phyloP scores from a whole-genome alignment of 805 yeast species.

The Metschnikowia hibisci region DNA sequence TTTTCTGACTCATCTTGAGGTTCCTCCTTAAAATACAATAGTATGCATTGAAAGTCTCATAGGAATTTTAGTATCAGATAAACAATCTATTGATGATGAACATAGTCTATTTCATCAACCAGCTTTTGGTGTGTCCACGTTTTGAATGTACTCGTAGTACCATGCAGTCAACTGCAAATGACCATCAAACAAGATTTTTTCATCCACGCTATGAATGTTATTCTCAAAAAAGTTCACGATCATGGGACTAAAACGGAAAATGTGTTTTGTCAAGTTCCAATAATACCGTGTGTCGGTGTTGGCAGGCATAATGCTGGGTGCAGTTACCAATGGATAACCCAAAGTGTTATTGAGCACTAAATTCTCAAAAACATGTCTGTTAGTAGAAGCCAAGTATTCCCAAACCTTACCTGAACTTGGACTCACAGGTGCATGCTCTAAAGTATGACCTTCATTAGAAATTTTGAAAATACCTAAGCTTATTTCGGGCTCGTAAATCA shows the following conservation, averaged over 20 bases:
- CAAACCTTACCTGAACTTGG: constrained; percentile 32
- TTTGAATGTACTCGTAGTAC: constrained; percentile 32
- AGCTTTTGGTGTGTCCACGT: constrained; percentile 9
- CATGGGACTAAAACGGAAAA: constrained; percentile 59
- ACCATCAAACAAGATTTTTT: constrained; percentile 48
- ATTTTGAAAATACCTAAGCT: constrained; percentile 9
- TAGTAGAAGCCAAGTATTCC: constrained; percentile 41
- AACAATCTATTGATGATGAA: not conserved
- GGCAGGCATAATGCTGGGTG: constrained; percentile 62
- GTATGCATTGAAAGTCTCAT: no score
- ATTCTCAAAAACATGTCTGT: constrained; percentile 45
- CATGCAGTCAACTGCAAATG: constrained; percentile 60
- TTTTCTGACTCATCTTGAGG: no score
- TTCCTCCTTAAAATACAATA: no score
- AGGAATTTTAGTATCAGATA: no score
- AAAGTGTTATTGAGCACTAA: constrained; percentile 31
- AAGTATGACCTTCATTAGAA: constrained; percentile 3
- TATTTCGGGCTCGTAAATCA: not conserved
- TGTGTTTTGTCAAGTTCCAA: constrained; percentile 58
- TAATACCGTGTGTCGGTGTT: constrained; percentile 69
- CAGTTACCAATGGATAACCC: constrained; percentile 34
- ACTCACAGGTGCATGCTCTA: constrained; percentile 15
- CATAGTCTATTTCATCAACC: not conserved
- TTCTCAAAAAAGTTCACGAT: constrained; percentile 14
- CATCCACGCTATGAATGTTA: constrained; percentile 52